These are phyloP conservation scores for Trichoderma sp. DNA, from an alignment of 2,329 filamentous ascomycete genomes.

Conservation along the genomic window DNA sequence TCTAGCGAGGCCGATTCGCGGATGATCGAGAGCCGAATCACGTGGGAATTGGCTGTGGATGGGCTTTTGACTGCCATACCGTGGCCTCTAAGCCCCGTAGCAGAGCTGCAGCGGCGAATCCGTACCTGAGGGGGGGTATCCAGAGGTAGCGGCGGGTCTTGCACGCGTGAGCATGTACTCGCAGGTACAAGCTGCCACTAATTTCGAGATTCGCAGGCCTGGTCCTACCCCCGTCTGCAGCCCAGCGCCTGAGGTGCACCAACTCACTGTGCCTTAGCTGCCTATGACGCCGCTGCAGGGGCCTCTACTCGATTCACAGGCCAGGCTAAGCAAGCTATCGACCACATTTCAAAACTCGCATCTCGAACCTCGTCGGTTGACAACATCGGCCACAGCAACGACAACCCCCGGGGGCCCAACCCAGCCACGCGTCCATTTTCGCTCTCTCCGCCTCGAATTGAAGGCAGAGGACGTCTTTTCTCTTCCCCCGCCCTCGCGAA, in stretches of 20 bases:
- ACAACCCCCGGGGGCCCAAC: background rate
- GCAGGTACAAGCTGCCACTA: background rate
- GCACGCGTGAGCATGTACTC: background rate
- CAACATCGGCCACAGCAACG: background rate
- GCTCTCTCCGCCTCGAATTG: conserved; percentile 8
- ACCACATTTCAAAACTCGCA: conserved; percentile 35
- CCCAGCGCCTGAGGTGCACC: background rate
- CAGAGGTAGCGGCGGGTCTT: background rate
- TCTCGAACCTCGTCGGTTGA: conserved; percentile 13
- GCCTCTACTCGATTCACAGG: background rate
- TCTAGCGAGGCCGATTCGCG: conserved; percentile 1
- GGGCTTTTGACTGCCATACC: background rate
- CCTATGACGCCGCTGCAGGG: conserved; percentile 31
- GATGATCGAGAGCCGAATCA: conserved; percentile 21
- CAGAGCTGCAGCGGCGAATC: background rate
- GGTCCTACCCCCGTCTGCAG: background rate
- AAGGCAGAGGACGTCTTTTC: conserved; percentile 28
- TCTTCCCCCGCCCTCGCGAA: conserved; percentile 14
- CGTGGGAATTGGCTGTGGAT: conserved; percentile 4
- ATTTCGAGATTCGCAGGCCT: background rate
- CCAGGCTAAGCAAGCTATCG: conserved; percentile 25
- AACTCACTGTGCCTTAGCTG: background rate
- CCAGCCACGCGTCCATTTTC: conserved; percentile 3
- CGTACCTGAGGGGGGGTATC: background rate
- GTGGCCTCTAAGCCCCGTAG: background rate